Base-by-base conservation (phyloP, 139 green algal species). In the Coelastrella sp. region DNA sequence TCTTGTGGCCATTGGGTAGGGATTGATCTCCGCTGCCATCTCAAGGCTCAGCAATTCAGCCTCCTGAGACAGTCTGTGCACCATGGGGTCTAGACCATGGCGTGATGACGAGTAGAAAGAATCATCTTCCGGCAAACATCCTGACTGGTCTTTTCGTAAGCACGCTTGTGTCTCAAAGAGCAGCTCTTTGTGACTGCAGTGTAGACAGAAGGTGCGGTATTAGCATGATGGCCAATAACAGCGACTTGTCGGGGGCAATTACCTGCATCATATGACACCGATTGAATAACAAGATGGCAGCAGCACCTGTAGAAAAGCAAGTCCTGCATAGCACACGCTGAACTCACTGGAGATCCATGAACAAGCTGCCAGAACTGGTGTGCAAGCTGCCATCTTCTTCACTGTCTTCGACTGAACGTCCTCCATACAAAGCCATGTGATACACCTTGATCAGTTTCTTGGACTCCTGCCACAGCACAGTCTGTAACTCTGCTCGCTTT, bases 21-120 rank as follows among this genome's bases (percentile, higher is more conserved):
- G 53, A 21, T 64, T 64, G 8, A 71, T 71, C 27, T 71, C 32
- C 25, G 62, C 62, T n/a, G n/a, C 13, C 5, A 48, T 30, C 40
- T 90, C 87, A 43, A 81, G 64, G 51, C 64, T 77, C 73, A 91
- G 27, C 21, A 89, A 66, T 3, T 72, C 27, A 21, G 76, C 59
- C 69, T 91, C 88, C 15, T 32, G 4, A 11, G 79, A 59, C 27
- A 89, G 76, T 1, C 88, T 85, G 37, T 81, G 85, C 75, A 88
- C 66, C 81, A 91, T 89, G 32, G 88, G 81, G 77, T 91, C 85
- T 32, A 88, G 72, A 51, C 81, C 88, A 62, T 83, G 34, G 2
- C 8, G 11, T 4, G 51, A 83, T 6, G 84, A 62, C 23, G 45
- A 48, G 40, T 79, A 72, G 59, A 59, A 80, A 19, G 50, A 50